Percentiles rank a stretch among this genome's conserved stretches.
These are phyloP conservation scores for Phaseolus coccineus DNA, from an alignment of 331 rosid species.

Conservation along the genomic window DNA sequence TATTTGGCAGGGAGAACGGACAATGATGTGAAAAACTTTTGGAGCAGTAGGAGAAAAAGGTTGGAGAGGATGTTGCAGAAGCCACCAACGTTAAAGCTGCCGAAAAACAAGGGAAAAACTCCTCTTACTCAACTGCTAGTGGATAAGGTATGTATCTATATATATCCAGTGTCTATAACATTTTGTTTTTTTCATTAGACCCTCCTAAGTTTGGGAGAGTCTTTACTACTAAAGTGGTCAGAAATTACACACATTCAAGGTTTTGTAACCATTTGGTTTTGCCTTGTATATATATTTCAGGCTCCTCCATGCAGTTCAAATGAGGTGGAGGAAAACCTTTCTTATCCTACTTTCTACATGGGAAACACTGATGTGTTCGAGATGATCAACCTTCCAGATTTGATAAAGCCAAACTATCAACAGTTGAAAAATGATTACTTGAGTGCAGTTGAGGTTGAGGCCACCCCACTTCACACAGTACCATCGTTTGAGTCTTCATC, in stretches of 20 bases:
- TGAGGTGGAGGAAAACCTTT: slow-evolving; percentile 38
- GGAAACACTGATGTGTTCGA: slow-evolving; percentile 49
- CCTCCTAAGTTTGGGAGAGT: background rate
- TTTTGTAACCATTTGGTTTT: background rate
- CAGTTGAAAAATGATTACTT: slow-evolving; percentile 23
- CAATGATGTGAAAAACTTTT: slow-evolving; percentile 83
- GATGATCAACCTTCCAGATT: slow-evolving; percentile 55
- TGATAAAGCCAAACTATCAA: slow-evolving; percentile 46
- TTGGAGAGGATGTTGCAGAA: slow-evolving; percentile 62
- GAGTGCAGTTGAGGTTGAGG: slow-evolving; percentile 46
- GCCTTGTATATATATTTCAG: slow-evolving; percentile 33
- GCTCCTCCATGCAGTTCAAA: slow-evolving; percentile 38
- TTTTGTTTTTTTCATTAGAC: background rate
- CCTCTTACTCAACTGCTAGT: slow-evolving; percentile 37
- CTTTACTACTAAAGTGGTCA: background rate
- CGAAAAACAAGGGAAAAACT: slow-evolving; percentile 48
- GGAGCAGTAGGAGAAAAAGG: slow-evolving; percentile 86
- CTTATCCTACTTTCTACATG: slow-evolving; percentile 12
- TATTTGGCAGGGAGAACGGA: slow-evolving; percentile 77
- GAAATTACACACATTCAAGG: background rate
- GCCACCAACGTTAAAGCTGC: slow-evolving; percentile 49
- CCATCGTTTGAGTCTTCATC: slow-evolving; percentile 50
- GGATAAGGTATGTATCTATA: slow-evolving; percentile 45
- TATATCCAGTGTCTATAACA: background rate
- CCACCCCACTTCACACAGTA: slow-evolving; percentile 39